Base-by-base conservation (phyloP, 2,329 filamentous ascomycete species). In the Erysiphe pulchra region DNA sequence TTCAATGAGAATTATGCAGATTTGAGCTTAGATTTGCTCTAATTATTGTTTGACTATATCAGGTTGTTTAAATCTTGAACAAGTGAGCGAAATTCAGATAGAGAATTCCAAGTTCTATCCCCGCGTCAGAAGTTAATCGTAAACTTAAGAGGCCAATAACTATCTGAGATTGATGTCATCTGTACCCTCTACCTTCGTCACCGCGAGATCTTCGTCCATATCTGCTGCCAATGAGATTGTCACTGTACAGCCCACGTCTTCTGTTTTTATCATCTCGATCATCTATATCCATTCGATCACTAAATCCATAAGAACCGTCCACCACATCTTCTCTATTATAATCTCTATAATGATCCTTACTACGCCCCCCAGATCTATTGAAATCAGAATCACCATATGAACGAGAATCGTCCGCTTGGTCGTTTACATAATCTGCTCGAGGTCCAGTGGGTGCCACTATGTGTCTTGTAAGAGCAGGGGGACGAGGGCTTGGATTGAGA, bases 301-400 rank as follows among this genome's bases (percentile, higher is more conserved):
- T 54, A 46, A 60, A 60, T 12, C 58, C 58, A 45, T 59, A 58
- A 37, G 57, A 54, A 4, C 58, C 58, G 50, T 60, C 58, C 34
- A 56, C 50, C 14, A 60, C 47, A 17, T 58, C 56, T 12, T 56
- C 54, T 24, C 56, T 48, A 16, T 51, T 48, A 31, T 51, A 49
- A 14, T 52, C 51, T 49, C 52, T 45, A 46, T 50, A 47, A 11
- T 49, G 51, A 18, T 52, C 49, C 38, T 50, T 48, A 42, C 49
- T 52, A 16, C 51, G 52, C 11, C 51, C 52, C 48, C 50, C 47
- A 1, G 51, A 46, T 14, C 46, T 46, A 42, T 58, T 56, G 47
- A 51, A 47, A 18, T 57, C 54, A 4, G 52, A 47, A 16, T 44
- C 48, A 36, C 37, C 46, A 12, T 43, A 43, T 17, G 51, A 50